Percentiles rank a stretch among this genome's conserved stretches.
Evolutionary conservation across 2,329 filamentous ascomycete genomes (phyloP).

Genomic region (Epichloe baconii): DNA sequence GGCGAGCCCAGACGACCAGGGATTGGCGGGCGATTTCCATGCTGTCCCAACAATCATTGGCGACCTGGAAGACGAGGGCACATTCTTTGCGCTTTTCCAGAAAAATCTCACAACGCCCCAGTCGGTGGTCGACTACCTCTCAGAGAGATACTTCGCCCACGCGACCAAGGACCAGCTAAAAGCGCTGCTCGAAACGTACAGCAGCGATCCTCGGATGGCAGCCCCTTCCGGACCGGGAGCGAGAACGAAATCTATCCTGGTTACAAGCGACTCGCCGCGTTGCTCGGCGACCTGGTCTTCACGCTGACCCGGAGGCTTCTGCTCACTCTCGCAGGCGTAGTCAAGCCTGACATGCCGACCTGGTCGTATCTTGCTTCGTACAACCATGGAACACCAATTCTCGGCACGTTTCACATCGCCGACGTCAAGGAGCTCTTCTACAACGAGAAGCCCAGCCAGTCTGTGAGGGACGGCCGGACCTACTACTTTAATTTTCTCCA

Average conservation of each 20-base stretch:
- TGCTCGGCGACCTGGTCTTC: slow-evolving; percentile 64
- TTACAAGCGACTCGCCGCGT: slow-evolving; percentile 63
- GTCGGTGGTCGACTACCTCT: slow-evolving; percentile 49
- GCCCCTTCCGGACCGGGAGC: slow-evolving; percentile 56
- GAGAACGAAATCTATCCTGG: slow-evolving; percentile 64
- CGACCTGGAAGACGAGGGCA: slow-evolving; percentile 1
- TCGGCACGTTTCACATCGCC: slow-evolving; percentile 64
- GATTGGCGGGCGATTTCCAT: slow-evolving; percentile 47
- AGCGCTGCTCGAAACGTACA: slow-evolving; percentile 49
- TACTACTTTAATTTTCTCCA: slow-evolving; percentile 67
- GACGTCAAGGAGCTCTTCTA: slow-evolving; percentile 60
- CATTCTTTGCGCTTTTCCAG: background rate
- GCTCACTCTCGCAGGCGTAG: slow-evolving; percentile 32
- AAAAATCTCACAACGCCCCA: too few relatives aligned
- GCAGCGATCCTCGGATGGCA: slow-evolving; percentile 41
- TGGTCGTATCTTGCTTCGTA: slow-evolving; percentile 72
- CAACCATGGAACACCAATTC: slow-evolving; percentile 53
- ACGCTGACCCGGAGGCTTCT: slow-evolving; percentile 57
- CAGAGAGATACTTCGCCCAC: slow-evolving; percentile 41
- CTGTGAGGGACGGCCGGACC: slow-evolving; percentile 43
- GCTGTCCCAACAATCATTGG: slow-evolving; percentile 11
- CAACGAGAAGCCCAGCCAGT: slow-evolving; percentile 49
- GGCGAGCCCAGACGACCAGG: slow-evolving; percentile 12
- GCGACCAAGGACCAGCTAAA: slow-evolving; percentile 38
- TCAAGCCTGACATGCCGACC: slow-evolving; percentile 43